A percentile compares a stretch with the other conserved stretches of the same genome.
phyloP scores from a whole-genome alignment of 108 stramenopile species.

The Parmales sp. region DNA sequence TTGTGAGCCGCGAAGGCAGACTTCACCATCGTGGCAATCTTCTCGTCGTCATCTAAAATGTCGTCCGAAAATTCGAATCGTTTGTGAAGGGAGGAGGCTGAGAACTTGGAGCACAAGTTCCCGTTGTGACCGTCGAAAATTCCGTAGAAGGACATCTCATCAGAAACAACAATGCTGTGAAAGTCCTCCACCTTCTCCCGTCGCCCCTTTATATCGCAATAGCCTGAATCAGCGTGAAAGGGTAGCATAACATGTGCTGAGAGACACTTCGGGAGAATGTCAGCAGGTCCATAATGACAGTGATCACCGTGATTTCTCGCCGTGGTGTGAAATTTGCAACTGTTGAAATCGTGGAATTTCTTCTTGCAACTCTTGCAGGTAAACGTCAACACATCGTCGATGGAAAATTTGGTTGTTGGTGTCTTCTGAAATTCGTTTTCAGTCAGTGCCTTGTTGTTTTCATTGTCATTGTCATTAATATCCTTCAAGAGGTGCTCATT shows the following conservation, averaged over 20 bases:
- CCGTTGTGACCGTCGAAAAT: slow-evolving; percentile 46
- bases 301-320: slow-evolving; percentile 63
- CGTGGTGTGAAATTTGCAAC: slow-evolving; percentile 69
- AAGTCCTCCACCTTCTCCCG: slow-evolving; percentile 76
- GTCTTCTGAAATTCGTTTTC: neutral
- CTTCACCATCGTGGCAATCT: no score
- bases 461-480: slow-evolving; percentile 18
- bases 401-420: neutral
- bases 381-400: slow-evolving; percentile 43
- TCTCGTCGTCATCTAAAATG: slow-evolving; percentile 27
- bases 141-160: slow-evolving; percentile 28
- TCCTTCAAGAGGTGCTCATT: no score
- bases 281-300: slow-evolving; percentile 60
- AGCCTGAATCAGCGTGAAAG: slow-evolving; percentile 57
- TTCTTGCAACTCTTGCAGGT: slow-evolving; percentile 64
- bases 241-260: slow-evolving; percentile 79
- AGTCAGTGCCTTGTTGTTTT: slow-evolving; percentile 12
- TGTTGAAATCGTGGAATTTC: slow-evolving; percentile 59
- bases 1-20: slow-evolving; percentile 58
- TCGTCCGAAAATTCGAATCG: slow-evolving; percentile 21
- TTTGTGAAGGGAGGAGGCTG: slow-evolving; percentile 48
- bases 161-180: slow-evolving; percentile 57
- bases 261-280: slow-evolving; percentile 56
- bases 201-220: slow-evolving; percentile 73
- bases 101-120: slow-evolving; percentile 65